A percentile compares a stretch with the other conserved stretches of the same genome.
Evolutionary conservation across 148 eudicot genomes (phyloP).

Genomic region (Beta vulgaris): DNA sequence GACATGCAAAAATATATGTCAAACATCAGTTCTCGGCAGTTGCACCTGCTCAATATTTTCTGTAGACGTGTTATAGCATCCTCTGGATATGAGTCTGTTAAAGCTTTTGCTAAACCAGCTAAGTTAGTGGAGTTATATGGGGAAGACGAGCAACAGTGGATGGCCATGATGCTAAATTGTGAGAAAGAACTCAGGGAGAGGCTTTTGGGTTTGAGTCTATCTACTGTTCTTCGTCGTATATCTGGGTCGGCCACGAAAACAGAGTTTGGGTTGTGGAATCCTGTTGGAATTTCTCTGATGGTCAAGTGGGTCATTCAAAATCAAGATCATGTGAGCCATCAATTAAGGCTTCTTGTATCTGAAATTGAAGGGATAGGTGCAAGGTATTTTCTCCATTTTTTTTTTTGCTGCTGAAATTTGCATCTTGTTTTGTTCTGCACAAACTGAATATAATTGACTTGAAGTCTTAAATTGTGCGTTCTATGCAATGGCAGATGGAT

Average conservation of each 20-base stretch:
- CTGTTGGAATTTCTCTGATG: conserved; percentile 63
- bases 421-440: background rate
- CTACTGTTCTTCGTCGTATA: conserved; percentile 26
- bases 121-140: conserved; percentile 26
- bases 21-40: conserved; percentile 49
- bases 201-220: conserved; percentile 60
- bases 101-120: conserved; percentile 21
- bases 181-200: conserved; percentile 78
- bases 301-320: conserved; percentile 58
- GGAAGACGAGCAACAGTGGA: conserved; percentile 53
- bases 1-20: conserved; percentile 38
- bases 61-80: conserved; percentile 53
- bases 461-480: background rate
- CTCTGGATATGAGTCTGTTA: conserved; percentile 33
- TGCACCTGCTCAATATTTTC: conserved; percentile 71
- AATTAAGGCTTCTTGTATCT: conserved; percentile 45
- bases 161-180: conserved; percentile 44
- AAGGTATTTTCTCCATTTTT: conserved; percentile 41
- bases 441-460: background rate
- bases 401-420: background rate
- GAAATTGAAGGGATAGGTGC: conserved; percentile 41
- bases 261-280: conserved; percentile 39
- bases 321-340: conserved; percentile 30
- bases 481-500: background rate
- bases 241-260: conserved; percentile 20